Base-by-base conservation (phyloP, 2,329 filamentous ascomycete species). In the Ceratocystis alfenasii region DNA sequence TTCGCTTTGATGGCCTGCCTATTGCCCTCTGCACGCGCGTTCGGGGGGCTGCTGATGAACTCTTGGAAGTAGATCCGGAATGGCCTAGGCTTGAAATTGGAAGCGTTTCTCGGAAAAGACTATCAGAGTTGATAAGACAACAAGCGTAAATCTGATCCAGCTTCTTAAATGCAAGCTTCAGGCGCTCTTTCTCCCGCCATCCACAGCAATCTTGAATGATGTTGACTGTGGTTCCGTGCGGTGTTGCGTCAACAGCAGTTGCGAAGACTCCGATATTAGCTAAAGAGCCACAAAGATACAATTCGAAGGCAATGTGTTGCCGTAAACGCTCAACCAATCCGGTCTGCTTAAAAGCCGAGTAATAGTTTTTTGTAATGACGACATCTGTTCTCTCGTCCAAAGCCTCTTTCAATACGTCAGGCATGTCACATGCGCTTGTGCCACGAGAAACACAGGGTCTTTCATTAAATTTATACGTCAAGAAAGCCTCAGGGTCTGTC, bases 231-330 rank as follows among this genome's bases (percentile, higher is more conserved):
- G 95, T 86, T 3, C 92, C 94, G 74, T 96, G 88, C 22, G 88
- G 84, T 1, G 90, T 92, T 10, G 93, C 94, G 72, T 96, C 94
- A 69, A 95, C 80, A 2, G 91, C 91, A 0, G 93, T 96, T 6
- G 94, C 93, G 73, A 94, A 91, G 60, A 97, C 86, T 41, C 91
- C 92, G 45, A 95, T 79, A 71, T 97, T 96, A 55, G 87, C 89
- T 62, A 95, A 81, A 57, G 88, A 87, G 25, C 94, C 94, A 72
- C 89, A 95, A 28, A 97, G 83, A 75, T 89, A 96, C 12, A 99
- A 78, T 71, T 96, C 89, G 1, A 91, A 96, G 67, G 95, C 85
- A 70, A 96, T 86, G 69, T 86, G 88, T n/a, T 86, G 85, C n/a
- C 92, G 84, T 59, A 97, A 77, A n/a, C 85, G 80, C 62, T 87